phyloP scores from a whole-genome alignment of 1,284 basidiomycete species.

The Papiliotrema fonsecae region DNA sequence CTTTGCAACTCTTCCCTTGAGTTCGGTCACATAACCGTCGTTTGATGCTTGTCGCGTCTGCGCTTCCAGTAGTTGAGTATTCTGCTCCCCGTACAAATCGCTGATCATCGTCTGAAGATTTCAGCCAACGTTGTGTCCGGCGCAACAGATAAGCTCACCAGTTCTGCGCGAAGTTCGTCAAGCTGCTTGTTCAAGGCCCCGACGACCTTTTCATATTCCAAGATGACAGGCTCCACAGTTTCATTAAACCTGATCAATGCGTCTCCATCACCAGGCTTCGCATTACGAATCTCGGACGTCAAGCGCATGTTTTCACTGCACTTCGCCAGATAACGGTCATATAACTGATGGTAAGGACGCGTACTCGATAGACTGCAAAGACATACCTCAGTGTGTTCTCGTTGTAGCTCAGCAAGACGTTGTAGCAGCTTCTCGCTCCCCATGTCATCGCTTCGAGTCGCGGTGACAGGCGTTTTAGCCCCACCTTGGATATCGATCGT shows the following conservation, averaged over 20 bases:
- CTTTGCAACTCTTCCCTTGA: constrained; percentile 73
- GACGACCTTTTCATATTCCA: constrained; percentile 98
- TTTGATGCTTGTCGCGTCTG: constrained; percentile 67
- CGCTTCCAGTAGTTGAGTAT: constrained; percentile 65
- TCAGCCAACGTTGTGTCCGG: neutral
- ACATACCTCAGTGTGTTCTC: constrained; percentile 43
- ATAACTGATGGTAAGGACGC: constrained; percentile 23
- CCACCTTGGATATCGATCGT: constrained; percentile 43
- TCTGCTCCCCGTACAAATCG: constrained; percentile 84
- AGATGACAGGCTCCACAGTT: constrained; percentile 94
- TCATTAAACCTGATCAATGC: constrained; percentile 78
- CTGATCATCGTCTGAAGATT: constrained; percentile 50
- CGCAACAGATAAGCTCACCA: constrained; percentile 51
- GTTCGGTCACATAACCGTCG: constrained; percentile 79
- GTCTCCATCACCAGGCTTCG: constrained; percentile 55
- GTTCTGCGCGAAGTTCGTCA: constrained; percentile 77
- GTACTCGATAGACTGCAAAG: neutral
- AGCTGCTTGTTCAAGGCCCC: constrained; percentile 84
- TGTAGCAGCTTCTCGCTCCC: constrained; percentile 78
- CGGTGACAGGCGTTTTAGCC: neutral
- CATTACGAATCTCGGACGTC: constrained; percentile 42
- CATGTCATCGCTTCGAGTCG: constrained; percentile 48
- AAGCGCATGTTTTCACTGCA: constrained; percentile 44
- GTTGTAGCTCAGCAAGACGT: constrained; percentile 38
- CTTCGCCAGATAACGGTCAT: constrained; percentile 40